These are phyloP conservation scores for Leccinum imitatum DNA, from an alignment of 768 basidiomycete species.

Conservation along the genomic window DNA sequence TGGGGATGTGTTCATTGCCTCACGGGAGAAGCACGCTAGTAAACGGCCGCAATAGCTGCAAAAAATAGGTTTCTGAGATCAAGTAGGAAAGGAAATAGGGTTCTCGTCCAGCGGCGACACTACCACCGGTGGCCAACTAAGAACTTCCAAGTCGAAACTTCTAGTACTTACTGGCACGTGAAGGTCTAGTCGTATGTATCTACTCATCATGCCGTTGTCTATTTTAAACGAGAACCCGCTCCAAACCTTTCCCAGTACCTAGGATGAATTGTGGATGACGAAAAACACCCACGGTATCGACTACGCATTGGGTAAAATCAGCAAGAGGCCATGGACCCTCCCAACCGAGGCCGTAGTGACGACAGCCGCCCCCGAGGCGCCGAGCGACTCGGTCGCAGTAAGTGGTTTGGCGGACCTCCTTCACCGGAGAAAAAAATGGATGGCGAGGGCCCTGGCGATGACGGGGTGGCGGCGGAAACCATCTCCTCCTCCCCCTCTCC, in stretches of 20 bases:
- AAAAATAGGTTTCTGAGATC: constrained; percentile 9
- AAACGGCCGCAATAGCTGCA: constrained; percentile 12
- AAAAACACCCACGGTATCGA: background rate
- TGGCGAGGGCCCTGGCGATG: background rate
- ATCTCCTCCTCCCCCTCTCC: background rate
- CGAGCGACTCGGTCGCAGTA: background rate
- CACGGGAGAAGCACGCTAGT: background rate
- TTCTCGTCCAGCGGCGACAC: constrained; percentile 14
- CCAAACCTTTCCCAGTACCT: constrained; percentile 1
- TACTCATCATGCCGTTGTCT: constrained; percentile 1
- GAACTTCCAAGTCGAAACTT: background rate
- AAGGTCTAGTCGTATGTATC: constrained; percentile 4
- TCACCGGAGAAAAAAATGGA: background rate
- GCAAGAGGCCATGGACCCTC: background rate
- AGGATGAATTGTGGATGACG: background rate
- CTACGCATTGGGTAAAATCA: constrained; percentile 10
- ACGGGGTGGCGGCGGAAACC: background rate
- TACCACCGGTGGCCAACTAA: background rate
- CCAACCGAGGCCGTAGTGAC: background rate
- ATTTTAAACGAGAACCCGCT: background rate
- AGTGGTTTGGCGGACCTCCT: background rate
- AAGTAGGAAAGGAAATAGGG: constrained; percentile 7
- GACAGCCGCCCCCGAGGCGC: background rate
- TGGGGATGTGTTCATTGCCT: constrained; percentile 1
- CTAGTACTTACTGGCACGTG: constrained; percentile 15